These are phyloP conservation scores for Trypanosoma brucei DNA, from an alignment of 208 protist species.

Conservation along the genomic window DNA sequence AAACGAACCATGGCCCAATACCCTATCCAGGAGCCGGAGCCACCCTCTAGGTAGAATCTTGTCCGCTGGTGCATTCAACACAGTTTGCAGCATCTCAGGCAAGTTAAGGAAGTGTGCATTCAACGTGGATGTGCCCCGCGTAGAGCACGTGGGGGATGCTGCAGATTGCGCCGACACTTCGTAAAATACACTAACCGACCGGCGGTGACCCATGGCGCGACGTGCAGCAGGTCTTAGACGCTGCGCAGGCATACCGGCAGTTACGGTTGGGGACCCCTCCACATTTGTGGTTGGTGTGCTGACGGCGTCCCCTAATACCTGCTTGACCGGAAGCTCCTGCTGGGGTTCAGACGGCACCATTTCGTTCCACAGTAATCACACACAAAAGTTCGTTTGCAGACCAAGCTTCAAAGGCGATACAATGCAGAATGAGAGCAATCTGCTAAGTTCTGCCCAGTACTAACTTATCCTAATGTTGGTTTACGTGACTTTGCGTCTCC, in stretches of 20 bases:
- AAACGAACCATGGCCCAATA: slow-evolving; percentile 53
- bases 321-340: too few relatives aligned
- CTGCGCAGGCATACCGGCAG: neutral
- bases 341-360: too few relatives aligned
- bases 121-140: slow-evolving; percentile 7
- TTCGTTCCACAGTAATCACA: too few relatives aligned
- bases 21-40: slow-evolving; percentile 19
- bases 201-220: neutral
- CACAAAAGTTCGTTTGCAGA: too few relatives aligned
- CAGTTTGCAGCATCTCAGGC: slow-evolving; percentile 32
- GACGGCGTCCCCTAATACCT: too few relatives aligned
- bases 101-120: slow-evolving; percentile 18
- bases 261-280: neutral
- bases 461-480: too few relatives aligned
- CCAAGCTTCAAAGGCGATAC: too few relatives aligned
- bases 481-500: too few relatives aligned
- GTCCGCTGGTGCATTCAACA: slow-evolving; percentile 32
- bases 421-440: too few relatives aligned
- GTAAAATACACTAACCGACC: slow-evolving; percentile 11
- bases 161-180: slow-evolving; percentile 10
- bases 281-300: neutral
- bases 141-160: slow-evolving; percentile 6
- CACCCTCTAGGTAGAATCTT: slow-evolving; percentile 44
- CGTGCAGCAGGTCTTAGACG: neutral
- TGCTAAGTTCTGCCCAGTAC: too few relatives aligned